Conservation (phyloP, 1,139 yeast species). For the Blastobotrys ciferrii region DNA sequence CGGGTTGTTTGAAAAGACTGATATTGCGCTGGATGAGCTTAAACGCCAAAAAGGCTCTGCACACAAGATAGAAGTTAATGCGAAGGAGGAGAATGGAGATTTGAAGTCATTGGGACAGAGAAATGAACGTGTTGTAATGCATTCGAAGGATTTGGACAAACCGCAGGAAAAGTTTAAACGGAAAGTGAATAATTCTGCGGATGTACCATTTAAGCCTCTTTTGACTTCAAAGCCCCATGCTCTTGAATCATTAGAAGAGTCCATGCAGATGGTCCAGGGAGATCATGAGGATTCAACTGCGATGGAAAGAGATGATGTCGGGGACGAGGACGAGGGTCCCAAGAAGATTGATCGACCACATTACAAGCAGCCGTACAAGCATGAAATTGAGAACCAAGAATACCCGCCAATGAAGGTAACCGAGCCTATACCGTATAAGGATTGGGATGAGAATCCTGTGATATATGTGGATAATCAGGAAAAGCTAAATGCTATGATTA, state of each 20-base stretch:
- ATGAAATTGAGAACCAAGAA: slow-evolving; percentile 68
- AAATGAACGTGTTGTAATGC: slow-evolving; percentile 25
- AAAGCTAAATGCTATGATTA: slow-evolving; percentile 53
- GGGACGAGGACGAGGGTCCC: slow-evolving; percentile 9
- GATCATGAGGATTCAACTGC: slow-evolving; percentile 29
- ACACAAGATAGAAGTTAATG: slow-evolving; percentile 52
- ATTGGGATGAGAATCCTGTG: slow-evolving; percentile 67
- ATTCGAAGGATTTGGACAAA: slow-evolving; percentile 50
- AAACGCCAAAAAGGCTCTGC: slow-evolving; percentile 26
- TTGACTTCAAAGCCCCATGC: slow-evolving; percentile 71
- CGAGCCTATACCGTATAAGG: slow-evolving; percentile 55
- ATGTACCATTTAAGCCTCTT: slow-evolving; percentile 73
- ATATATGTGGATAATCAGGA: slow-evolving; percentile 68
- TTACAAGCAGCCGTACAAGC: slow-evolving; percentile 77
- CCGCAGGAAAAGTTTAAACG: slow-evolving; percentile 68
- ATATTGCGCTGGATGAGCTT: slow-evolving; percentile 56
- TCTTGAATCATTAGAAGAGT: slow-evolving; percentile 52
- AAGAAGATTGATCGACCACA: slow-evolving; percentile 48
- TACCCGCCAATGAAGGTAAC: slow-evolving; percentile 55
- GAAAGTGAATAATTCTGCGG: slow-evolving; percentile 66
- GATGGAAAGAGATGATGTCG: slow-evolving; percentile 20
- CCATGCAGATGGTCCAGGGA: slow-evolving; percentile 43
- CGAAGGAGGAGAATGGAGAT: slow-evolving; percentile 30
- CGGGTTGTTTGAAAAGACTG: slow-evolving; percentile 69
- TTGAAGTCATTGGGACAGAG: slow-evolving; percentile 8